Evolutionary conservation across 1,284 basidiomycete species (phyloP), one percentile per base, ranked within the genome.

Genomic region (Ustilago tritici): DNA sequence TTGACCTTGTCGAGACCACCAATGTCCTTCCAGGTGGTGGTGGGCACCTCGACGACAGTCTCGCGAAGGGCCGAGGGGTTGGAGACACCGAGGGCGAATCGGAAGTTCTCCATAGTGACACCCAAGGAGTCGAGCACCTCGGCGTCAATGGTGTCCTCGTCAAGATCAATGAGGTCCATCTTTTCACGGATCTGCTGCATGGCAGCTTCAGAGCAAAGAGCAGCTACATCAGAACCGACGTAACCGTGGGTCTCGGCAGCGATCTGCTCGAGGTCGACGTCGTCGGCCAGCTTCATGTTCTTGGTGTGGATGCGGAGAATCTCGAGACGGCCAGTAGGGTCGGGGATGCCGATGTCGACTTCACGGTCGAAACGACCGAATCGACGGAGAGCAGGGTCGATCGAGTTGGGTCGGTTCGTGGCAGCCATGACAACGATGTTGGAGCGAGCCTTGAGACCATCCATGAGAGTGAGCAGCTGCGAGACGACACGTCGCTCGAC

Each of bases 1-100:
- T 99, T 99, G 92, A 99, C 96, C 88, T 98, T 98, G 76, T 97
- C 96, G 88, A 99, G 91, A 88, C 97, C 96, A 91, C 96, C 96
- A 86, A 99, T 92, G 84, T 99, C 96, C 90, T 95, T 92, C 96
- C 96, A 99, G 61, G 93, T 98, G 86, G 95, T 92, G 55, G 92
- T 93, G n/a, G 93, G 93, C 70, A 97, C 94, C 88, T 97, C 95
- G 87, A 97, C 95, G 57, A 96, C 94, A 55, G 95, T 97, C 89
- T 98, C 95, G 87, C 95, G 93, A 49, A 97, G 91, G 9, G 95
- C 95, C 50, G 95, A 97, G n/a, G 95, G 95, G 89, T 97, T 96
- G 82, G 94, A 95, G 19, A 92, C 91, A 72, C 95, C 94, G 65
- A 97, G 92, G 6, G 95, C 95, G 87, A 95, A 96, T 68, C 95